Conservation (phyloP, 148 eudicot species). For the Amaranthus hypochondriacus region DNA sequence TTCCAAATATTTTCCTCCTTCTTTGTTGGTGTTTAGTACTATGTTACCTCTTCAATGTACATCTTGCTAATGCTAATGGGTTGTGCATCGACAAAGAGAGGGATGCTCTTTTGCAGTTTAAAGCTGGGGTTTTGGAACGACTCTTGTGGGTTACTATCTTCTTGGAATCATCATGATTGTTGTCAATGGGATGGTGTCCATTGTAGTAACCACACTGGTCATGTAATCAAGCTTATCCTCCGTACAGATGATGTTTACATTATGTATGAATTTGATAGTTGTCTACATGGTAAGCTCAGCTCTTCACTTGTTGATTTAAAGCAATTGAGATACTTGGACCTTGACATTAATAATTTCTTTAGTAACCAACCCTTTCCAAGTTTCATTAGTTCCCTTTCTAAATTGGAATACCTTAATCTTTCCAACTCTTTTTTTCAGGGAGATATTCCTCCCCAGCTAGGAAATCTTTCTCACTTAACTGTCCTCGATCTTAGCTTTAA, state of each 20-base stretch:
- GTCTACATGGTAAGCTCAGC: neutral
- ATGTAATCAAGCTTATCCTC: constrained; percentile 5
- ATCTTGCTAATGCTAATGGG: too few species aligned
- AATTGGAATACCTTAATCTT: neutral
- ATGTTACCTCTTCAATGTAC: too few species aligned
- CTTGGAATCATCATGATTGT: neutral
- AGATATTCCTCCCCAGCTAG: neutral
- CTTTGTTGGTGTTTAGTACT: too few species aligned
- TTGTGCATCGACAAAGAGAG: too few species aligned
- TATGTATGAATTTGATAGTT: neutral
- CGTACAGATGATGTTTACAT: neutral
- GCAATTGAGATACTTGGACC: neutral
- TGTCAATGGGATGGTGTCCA: constrained; percentile 1
- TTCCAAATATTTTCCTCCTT: too few species aligned
- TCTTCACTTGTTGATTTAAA: neutral
- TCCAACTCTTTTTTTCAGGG: neutral
- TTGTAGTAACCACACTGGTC: constrained; percentile 1
- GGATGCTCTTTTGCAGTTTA: too few species aligned
- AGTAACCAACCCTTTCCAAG: neutral
- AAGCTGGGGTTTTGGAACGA: too few species aligned
- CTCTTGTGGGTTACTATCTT: too few species aligned
- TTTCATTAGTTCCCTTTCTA: neutral
- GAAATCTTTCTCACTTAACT: neutral
- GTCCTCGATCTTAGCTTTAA: neutral
- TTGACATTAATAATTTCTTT: neutral